Evolutionary conservation across 1,284 basidiomycete genomes (phyloP), one percentile per base, ranked within the genome.

Genomic region (Exobasidium rhododendri): DNA sequence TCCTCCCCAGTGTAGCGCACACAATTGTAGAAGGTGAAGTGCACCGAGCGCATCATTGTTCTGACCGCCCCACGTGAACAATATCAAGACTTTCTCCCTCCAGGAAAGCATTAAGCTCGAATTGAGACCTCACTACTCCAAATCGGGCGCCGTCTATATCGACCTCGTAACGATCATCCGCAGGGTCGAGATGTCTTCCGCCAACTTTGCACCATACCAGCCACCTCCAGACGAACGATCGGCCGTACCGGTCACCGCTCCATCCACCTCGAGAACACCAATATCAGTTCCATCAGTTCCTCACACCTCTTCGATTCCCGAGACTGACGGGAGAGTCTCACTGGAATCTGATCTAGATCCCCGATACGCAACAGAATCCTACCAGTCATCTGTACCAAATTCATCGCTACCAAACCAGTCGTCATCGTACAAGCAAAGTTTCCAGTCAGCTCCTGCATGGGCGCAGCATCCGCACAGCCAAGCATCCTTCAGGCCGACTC

Each of bases 361-460:
- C 11, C 63, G 70, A 31, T 73, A 73, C 59, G 69, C 70, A 22
- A 73, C 70, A 53, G 70, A 73, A 43, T 68, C 67, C 1, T 73
- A 73, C 28, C 70, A 73, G 32, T 67, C 67, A 30, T 65, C 66
- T 56, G 46, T 63, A 1, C 13, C 65, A 63, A 6, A 32, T 51
- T 17, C 58, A 20, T 3, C 49, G 30, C 35, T 29, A 51, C 46
- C 53, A 57, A 10, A 46, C 13, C 22, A 28, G 26, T 17, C 35
- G 5, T 22, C 26, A 17, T 54, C 52, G 17, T 22, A 35, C 50
- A 53, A 24, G 17, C 24, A 35, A 20, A 17, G 30, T 14, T 55
- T 30, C 35, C n/a, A n/a, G 22, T 43, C 4, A n/a, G 24, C 20
- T 13, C 52, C 52, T 22, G 52, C 52, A 20, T 50, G 47, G 47